phyloP scores from a whole-genome alignment of 495 filamentous ascomycete species.

The Trichoderma erinaceum region DNA sequence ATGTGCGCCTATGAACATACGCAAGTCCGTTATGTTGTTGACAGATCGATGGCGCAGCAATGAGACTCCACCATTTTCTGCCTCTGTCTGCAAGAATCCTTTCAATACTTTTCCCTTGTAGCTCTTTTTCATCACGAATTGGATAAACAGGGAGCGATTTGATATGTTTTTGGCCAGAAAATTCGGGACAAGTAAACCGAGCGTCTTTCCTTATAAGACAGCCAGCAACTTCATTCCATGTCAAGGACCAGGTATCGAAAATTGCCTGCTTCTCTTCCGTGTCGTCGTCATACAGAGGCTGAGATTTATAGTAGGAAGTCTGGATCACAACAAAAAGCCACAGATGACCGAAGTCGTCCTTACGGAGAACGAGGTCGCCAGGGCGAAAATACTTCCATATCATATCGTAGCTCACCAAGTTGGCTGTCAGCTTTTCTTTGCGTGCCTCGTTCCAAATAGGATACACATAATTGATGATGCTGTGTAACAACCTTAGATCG shows the following conservation, averaged over 20 bases:
- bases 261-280: not conserved
- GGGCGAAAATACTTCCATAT: not conserved
- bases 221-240: not conserved
- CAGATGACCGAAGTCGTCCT: not conserved
- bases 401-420: not conserved
- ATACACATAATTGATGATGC: no score
- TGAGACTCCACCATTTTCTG: not conserved
- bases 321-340: not conserved
- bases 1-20: not conserved
- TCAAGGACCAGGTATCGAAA: not conserved
- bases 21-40: not conserved
- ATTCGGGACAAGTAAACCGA: not conserved
- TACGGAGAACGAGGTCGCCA: not conserved
- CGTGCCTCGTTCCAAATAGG: not conserved
- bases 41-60: not conserved
- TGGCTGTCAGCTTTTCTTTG: no score
- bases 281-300: no score
- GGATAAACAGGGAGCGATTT: not conserved
- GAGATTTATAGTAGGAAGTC: not conserved
- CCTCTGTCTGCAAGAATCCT: not conserved
- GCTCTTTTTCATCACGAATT: not conserved
- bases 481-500: no score
- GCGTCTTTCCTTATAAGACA: not conserved
- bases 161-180: not conserved
- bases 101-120: not conserved